Evolutionary conservation across 768 basidiomycete genomes (phyloP), one percentile per base, ranked within the genome.

Genomic region (Boletus subcaerulescens): DNA sequence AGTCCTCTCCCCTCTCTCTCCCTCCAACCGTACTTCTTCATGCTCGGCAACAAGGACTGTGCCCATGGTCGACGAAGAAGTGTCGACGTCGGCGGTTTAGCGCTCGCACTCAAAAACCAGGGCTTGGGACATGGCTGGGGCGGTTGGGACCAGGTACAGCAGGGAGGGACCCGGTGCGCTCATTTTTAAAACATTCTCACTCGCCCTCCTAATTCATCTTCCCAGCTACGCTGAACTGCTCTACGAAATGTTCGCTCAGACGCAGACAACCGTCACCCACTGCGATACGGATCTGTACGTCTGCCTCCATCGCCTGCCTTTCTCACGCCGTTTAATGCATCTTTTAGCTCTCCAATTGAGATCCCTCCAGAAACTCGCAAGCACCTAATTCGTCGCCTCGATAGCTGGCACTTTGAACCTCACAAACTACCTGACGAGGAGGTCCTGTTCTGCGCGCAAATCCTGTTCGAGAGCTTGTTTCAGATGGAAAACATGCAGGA

Each of bases 401-500:
- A 87, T 54, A 79, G 77, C 13, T 99, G 96, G 96, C 76, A 88
- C 59, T 99, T 98, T 67, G 89, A 97, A 66, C 94, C 96, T 5
- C 86, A 91, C 71, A 80, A 80, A 38, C 81, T 97, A 36, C 80
- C 85, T 20, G 85, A 91, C 50, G 88, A 90, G 50, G 91, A 98
- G 71, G 78, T 93, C 12, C 75, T 91, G 14, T 81, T 85, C 20
- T 93, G 91, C 63, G 86, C 91, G 0, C 79, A 89, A 54, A 78
- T 98, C 59, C 74, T 99, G 26, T 99, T 99, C 62, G 93, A 98
- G 70, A 82, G 81, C 20, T 73, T 95, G 18, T 86, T 90, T 62
- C 82, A 85, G 48, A 87, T 91, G 56, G 85, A 94, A 57, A 87
- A 89, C 42, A 81, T 91, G 79, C 71, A 76, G 55, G 75, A 80